Evolutionary conservation across 306 rosid genomes (phyloP), one percentile per base, ranked within the genome.

Genomic region (Glycine soja): DNA sequence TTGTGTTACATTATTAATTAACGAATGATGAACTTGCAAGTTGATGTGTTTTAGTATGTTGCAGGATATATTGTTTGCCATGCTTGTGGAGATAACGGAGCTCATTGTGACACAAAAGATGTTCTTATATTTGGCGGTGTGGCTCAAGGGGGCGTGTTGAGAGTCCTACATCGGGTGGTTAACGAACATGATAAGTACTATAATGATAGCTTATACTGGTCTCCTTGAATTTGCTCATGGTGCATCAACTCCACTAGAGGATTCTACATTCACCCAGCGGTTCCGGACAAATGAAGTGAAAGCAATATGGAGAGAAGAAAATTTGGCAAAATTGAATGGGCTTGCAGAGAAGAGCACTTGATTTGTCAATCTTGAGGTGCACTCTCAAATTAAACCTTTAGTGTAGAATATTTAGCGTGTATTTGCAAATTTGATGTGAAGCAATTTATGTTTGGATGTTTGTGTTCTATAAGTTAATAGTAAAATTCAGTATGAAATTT

Each of bases 11-110:
- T 19, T 61, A 12, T 76, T 8, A 40, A 15, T 51, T 64, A 18
- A 38, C 42, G 9, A 64, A 36, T 11, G 0, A 57, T n/a, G 8
- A 50, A 56, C 38, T 72, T 70, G 81, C 63, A 42, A 10, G 59
- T n/a, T 78, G 76, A 73, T 72, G 71, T 46, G 51, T 70, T 83
- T 32, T 71, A 7, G 12, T 12, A 69, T 77, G 47, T 75, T 85
- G 69, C 85, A 92, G 97, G 98, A 92, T 84, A 92, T 91, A 1
- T 8, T 92, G 75, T 94, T 86, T 76, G 97, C 98, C 51, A 94
- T 94, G 98, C 93, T 94, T 72, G 98, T 92, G 82, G 97, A 94
- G 93, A 92, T 94, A 43, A 94, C 98, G 2, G 97, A 94, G 76
- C 98, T 70, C 98, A 91, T 56, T 94, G 97, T 76, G 98, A 94